Evolutionary conservation across 176 grass and related monocot species (phyloP).

Genomic region (Oryza rufipogon): DNA sequence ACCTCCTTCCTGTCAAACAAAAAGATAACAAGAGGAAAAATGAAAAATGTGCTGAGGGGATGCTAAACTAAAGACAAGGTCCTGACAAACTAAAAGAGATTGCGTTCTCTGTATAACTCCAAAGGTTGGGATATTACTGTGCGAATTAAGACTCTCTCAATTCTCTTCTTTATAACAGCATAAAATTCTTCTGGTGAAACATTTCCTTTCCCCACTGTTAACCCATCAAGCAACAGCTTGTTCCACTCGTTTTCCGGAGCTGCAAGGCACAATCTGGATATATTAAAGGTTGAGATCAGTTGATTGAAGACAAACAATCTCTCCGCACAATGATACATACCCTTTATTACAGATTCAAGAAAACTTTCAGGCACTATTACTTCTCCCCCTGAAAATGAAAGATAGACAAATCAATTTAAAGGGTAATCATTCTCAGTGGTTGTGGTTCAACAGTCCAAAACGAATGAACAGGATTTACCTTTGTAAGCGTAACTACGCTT

Average conservation of each 20-base stretch:
- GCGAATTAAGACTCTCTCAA: constrained; percentile 83
- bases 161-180: constrained; percentile 82
- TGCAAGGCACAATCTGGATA: constrained; percentile 41
- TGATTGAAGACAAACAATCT: not conserved
- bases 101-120: constrained; percentile 16
- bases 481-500: constrained; percentile 89
- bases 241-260: constrained; percentile 79
- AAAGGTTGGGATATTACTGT: constrained; percentile 61
- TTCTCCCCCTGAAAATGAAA: constrained; percentile 59
- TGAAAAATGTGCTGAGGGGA: not conserved
- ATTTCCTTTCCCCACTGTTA: constrained; percentile 79
- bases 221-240: constrained; percentile 76
- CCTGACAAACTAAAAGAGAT: constrained; percentile 2
- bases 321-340: constrained; percentile 34
- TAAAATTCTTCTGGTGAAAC: constrained; percentile 79
- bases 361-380: constrained; percentile 75
- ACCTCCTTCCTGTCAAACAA: constrained; percentile 75
- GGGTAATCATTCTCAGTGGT: not conserved
- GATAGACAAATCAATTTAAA: not conserved
- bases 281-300: constrained; percentile 13
- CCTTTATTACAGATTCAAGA: constrained; percentile 84
- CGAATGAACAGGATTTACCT: constrained; percentile 53
- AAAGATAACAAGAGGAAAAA: not conserved
- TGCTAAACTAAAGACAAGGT: not conserved
- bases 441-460: constrained; percentile 8